Evolutionary conservation across 768 basidiomycete genomes (phyloP), one percentile per base, ranked within the genome.

Genomic region (Guyanaporus albipodus): DNA sequence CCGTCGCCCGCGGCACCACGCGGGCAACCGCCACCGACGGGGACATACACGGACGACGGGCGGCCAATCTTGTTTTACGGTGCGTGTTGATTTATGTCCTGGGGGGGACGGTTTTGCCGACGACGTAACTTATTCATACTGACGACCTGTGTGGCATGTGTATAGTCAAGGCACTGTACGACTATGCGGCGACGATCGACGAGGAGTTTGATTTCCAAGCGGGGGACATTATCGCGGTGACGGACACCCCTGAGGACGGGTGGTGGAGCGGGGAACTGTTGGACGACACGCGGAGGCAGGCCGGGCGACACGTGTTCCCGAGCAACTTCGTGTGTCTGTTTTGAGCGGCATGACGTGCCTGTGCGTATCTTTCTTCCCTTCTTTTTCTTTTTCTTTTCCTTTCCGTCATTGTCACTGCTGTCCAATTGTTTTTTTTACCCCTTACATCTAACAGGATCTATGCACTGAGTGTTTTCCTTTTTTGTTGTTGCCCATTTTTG

Each of bases 191-290:
- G 11, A 83, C 85, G 10, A 88, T 87, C 52, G 84, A 87, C 1
- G 92, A 95, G 59, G 95, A 98, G 69, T 96, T 98, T 64, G 89
- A 94, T 64, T 96, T 98, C 81, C 90, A 92, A 63, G 73, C 83
- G 19, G 91, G 88, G 2, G 95, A 98, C 67, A 89, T 97, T 54
- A 96, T 98, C 54, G 93, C 92, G 8, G 94, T 98, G 10, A 95
- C 90, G 0, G 77, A 82, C 21, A 94, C 93, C 5, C 91, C 92
- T 4, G 91, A 93, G 56, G 95, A 98, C 59, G 95, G 95, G 1
- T 97, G 95, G 94, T 97, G 94, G 95, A 87, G 83, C 45, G 95
- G 94, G 21, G 84, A 87, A 56, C 66, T 91, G 48, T 69, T 91
- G 14, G 85, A 88, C 52, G 87, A 91, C 56, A 73, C 74, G 23